Base-by-base conservation (phyloP, 768 basidiomycete genomes). In the Rhodosporidiobolus sp. region DNA sequence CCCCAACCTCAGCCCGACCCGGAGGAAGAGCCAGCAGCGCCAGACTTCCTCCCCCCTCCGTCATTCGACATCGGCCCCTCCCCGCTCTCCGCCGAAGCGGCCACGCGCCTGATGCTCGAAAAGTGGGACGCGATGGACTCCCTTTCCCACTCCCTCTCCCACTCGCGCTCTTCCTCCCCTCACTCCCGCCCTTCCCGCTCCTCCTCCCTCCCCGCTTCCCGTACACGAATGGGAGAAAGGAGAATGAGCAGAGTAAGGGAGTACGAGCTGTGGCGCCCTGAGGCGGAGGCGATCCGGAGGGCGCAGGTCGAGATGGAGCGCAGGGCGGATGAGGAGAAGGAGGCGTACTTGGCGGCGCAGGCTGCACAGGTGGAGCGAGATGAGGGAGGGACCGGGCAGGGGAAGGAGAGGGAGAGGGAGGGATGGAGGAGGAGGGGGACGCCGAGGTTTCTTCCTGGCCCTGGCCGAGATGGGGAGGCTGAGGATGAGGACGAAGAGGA, bases 291-390 rank as follows among this genome's bases (percentile, higher is more conserved):
- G 30, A 72, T 72, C 38, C 43, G 70, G 4, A 20, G 57, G 1
- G 70, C 70, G 43, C 70, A 72, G 65, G 70, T 72, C 35, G 70
- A 72, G 60, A 72, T 66, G 70, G 70, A 72, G 48, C 53, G 38
- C 4, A 26, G 49, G 24, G 8, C 55, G 32, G 70, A 72, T 19
- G 60, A 66, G 28, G 70, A 67, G 30, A 62, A 55, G 24, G 30
- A 32, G 59, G 64, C n/a, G 43, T 55, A 63, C 22, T n/a, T n/a
- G n/a, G 45, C 63, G 35, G 17, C 38, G 28, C 53, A 38, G 38
- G 61, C 67, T n/a, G n/a, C n/a, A n/a, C n/a, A n/a, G 52, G 55
- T 55, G 24, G 7, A 38, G 38, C 26, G 45, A 6, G 60, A 50
- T 43, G 38, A 22, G 28, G 34, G 30, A 24, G 12, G 5, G 26